phyloP scores from a whole-genome alignment of 1,284 basidiomycete genomes.

The Tilletia horrida region DNA sequence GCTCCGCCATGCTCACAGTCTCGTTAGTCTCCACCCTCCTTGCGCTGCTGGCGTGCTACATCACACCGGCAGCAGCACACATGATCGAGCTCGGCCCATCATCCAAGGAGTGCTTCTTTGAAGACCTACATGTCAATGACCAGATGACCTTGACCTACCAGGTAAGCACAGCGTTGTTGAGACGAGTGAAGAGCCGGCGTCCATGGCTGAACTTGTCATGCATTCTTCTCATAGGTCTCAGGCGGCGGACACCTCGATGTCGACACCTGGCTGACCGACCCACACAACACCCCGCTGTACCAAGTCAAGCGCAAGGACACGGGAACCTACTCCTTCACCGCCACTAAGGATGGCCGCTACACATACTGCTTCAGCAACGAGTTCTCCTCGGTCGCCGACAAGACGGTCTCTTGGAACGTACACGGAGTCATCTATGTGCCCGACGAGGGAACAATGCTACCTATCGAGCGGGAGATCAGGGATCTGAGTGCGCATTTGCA shows the following conservation, averaged over 20 bases:
- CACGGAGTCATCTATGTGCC: slow-evolving; percentile 91
- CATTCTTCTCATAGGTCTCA: not conserved
- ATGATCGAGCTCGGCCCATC: slow-evolving; percentile 67
- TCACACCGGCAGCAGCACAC: slow-evolving; percentile 39
- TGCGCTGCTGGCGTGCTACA: not conserved
- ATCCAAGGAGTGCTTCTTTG: slow-evolving; percentile 94
- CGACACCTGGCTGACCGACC: slow-evolving; percentile 79
- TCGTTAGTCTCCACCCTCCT: not conserved
- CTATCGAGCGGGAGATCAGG: slow-evolving; percentile 93
- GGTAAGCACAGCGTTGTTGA: slow-evolving; percentile 67
- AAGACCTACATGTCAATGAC: slow-evolving; percentile 91
- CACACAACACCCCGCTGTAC: slow-evolving; percentile 66
- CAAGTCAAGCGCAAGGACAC: slow-evolving; percentile 83
- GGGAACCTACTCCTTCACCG: slow-evolving; percentile 82
- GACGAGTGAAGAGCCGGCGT: not conserved
- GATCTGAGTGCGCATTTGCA: slow-evolving; percentile 77
- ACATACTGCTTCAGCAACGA: slow-evolving; percentile 98
- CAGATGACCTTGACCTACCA: slow-evolving; percentile 99
- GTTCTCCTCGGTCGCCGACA: slow-evolving; percentile 90
- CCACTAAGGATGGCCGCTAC: slow-evolving; percentile 78
- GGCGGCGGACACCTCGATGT: slow-evolving; percentile 94
- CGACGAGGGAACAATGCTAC: slow-evolving; percentile 69
- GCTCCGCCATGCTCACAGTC: not conserved
- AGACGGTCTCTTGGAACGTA: slow-evolving; percentile 91
- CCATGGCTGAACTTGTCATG: not conserved